Evolutionary conservation across 306 rosid species (phyloP), one percentile per base, ranked within the genome.

Genomic region (Fragaria vesca): DNA sequence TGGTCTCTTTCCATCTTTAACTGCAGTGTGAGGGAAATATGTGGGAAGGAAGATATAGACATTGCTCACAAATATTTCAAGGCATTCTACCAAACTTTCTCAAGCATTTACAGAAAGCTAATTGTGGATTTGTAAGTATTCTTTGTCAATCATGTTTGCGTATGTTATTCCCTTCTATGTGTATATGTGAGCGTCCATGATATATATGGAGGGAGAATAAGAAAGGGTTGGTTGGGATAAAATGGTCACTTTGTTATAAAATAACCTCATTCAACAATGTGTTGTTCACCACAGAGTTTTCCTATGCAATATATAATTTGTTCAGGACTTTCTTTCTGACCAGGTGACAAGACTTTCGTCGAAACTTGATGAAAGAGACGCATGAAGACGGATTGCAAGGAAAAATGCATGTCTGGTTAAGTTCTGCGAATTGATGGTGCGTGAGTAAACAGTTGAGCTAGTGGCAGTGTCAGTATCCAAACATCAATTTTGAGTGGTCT

Each of bases 41-140:
- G 97, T 70, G 99, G 97, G 82, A 95, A 87, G 87, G 92, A 95
- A 84, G 99, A 95, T 74, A 43, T 93, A 60, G 93, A 95, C 80
- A 86, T 89, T 78, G 99, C 97, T 45, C 88, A 93, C 90, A 89
- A 88, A 85, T 89, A 93, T 89, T 95, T 93, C 84, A 93, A 93
- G 85, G 96, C 96, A 50, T 95, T 93, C 83, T 95, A 89, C 84
- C 81, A 81, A 83, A 80, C 89, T 54, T 93, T 95, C 83, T 93
- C 97, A 15, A 85, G 81, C 84, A 82, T 93, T 81, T 97, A 95
- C 90, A 80, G 74, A 82, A 85, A 83, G 89, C 86, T 95, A 51
- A 82, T 78, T 26, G 77, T 93, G 71, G 99, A 95, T 90, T 81
- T 9, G 79, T 92, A 76, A 89, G 81, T 52, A 57, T 21, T 58